These are phyloP conservation scores for Pyrus hybrid DNA, from an alignment of 331 rosid genomes.

Conservation along the genomic window DNA sequence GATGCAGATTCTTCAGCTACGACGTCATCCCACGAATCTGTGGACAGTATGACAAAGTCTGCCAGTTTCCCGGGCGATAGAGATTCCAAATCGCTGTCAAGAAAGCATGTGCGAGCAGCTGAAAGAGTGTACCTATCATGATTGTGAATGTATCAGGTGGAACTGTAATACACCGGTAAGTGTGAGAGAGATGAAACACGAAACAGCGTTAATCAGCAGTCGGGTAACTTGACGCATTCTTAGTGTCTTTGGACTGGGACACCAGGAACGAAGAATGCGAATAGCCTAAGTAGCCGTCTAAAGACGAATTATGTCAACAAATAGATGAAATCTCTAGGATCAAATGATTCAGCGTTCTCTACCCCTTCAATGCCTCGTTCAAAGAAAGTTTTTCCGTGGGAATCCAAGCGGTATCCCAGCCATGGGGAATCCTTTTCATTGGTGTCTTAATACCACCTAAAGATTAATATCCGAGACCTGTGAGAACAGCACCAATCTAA, in stretches of 20 bases:
- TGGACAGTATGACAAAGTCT: constrained; percentile 69
- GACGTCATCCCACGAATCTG: constrained; percentile 57
- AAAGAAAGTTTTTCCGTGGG: constrained; percentile 62
- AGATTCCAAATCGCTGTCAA: constrained; percentile 62
- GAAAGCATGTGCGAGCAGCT: constrained; percentile 82
- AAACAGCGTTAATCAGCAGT: neutral
- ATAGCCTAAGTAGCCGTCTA: neutral
- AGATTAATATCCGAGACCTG: constrained; percentile 65
- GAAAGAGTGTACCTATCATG: constrained; percentile 61
- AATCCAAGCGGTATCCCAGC: constrained; percentile 63
- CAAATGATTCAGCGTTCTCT: constrained; percentile 14
- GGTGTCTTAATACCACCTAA: constrained; percentile 61
- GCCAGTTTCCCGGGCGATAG: constrained; percentile 65
- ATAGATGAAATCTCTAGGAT: constrained; percentile 1
- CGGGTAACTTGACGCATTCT: neutral
- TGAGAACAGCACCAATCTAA: constrained; percentile 9
- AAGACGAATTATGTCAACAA: neutral
- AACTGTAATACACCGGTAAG: neutral
- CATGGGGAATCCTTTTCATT: constrained; percentile 48
- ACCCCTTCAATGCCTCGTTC: constrained; percentile 69
- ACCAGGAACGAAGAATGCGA: neutral
- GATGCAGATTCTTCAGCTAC: constrained; percentile 50
- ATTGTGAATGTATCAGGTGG: neutral
- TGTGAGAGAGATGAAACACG: neutral
- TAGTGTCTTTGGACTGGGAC: neutral